Base-by-base conservation (phyloP, 352 stramenopile species). In the Globisporangium emineosum region DNA sequence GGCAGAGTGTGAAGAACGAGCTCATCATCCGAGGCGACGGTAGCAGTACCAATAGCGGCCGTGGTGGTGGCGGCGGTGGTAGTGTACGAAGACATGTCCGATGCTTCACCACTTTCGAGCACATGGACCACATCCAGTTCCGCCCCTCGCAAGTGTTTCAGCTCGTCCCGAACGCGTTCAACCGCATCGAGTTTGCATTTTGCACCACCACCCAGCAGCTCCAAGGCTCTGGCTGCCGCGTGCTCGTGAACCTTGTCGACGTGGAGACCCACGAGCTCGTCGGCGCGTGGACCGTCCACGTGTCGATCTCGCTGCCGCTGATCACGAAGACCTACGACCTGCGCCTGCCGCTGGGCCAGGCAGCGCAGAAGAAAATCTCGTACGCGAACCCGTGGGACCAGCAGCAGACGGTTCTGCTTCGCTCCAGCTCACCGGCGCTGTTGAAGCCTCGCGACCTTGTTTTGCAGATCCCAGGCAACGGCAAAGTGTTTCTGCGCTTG, bases 281-380 rank as follows among this genome's bases (percentile, higher is more conserved):
- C 5, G 88, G 81, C 9, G 80, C 89, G 5, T 98, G 94, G 94
- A 78, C 96, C 32, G 66, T 97, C 4, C 79, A 86, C 64, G 78
- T 95, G 21, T 89, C 87, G 23, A 62, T 93, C 9, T 66, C 75
- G 8, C 67, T 84, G 33, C 94, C 94, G 12, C 61, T 81, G 2
- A 89, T 98, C 60, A 97, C 89, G 49, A 98, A 98, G 69, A 93
- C 88, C 56, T 98, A 97, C 73, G 93, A 96, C 27, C 81, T 98
- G 21, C 60, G 70, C 17, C 62, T 98, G 19, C 81, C 86, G 2
- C 37, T 77, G 2, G 71, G 64, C 32, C 74, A 81, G 25, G 71
- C 76, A 5, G 78, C 84, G 12, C 88, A 96, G 64, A 98, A 94
- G 78, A 97, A 98, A 62, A 97, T 98, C 55, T 78, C 89, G 53